Base-by-base conservation (phyloP, 306 rosid genomes). In the Prunus padus region DNA sequence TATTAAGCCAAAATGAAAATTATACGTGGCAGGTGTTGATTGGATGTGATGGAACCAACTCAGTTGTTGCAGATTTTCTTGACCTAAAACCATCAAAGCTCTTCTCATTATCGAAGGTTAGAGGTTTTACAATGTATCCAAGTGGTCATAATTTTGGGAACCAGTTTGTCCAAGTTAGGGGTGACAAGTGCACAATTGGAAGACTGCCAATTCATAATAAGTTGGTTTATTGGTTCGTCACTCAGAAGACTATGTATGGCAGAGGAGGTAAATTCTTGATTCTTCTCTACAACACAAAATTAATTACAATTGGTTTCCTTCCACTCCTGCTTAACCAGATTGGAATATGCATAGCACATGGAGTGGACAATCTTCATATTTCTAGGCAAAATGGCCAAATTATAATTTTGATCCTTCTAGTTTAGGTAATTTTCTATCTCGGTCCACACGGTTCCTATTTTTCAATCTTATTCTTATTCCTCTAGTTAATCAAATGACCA, bases 41-140 rank as follows among this genome's bases (percentile, higher is more conserved):
- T 56, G 91, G 93, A 76, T 89, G 91, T 50, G 91, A 89, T 76
- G 93, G 93, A 28, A 85, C 84, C 66, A 81, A 79, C 74, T 87
- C 91, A 8, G 26, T 30, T 2, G 76, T 83, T 23, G 87, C 83
- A 16, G 82, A 64, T 52, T 77, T 79, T 66, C 70, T 87, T 15
- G 80, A 77, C 69, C 56, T 85, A 54, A 69, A 85, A 8, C 50
- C 69, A 13, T 28, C 11, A n/a, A 71, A 76, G 45, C 22, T 57
- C 2, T 85, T 77, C 71, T 30, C 65, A 0, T 81, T 79, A 23
- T 20, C 63, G 45, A 89, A 25, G 46, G 80, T 83, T 5, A 73
- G 93, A 79, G 91, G 89, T 67, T 82, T 85, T 64, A 87, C 93
- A n/a, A 11, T 66, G 68, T 89, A 80, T 51, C 81, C 85, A 56